Base-by-base conservation (phyloP, 805 yeast genomes). In the Candida michaelii region DNA sequence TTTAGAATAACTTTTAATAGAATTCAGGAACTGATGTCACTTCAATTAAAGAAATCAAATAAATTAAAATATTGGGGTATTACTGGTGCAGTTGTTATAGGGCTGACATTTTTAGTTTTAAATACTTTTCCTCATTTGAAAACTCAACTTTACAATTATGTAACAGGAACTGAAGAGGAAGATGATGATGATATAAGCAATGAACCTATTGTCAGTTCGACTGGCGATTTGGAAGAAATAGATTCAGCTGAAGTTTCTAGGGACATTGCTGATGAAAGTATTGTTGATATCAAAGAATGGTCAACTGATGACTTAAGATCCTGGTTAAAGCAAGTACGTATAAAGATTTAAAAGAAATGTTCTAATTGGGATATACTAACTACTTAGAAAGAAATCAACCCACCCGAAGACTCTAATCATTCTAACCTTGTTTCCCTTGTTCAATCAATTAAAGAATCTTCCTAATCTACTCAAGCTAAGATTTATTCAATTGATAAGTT, bases 61-160 rank as follows among this genome's bases (percentile, higher is more conserved):
- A 53, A 47, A 25, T 39, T 49, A 5, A 56, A 43, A 33, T 15
- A 44, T 3, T 40, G 48, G 9, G 62, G 67, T 0, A 55, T 65
- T 3, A 61, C 76, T 2, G 68, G 77, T 7, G 71, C 71, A 0
- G 68, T 66, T 10, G 49, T 71, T 3, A 40, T 74, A 10, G 78
- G 77, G 17, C 71, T 73, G 3, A 61, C 73, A 0, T 56, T 66
- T 19, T 34, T 76, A 5, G 45, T 75, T 8, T 57, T 76, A 44
- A 65, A 65, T 40, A 76, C 79, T 4, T 76, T 66, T 45, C 82
- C 82, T n/a, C 80, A 76, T 48, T 56, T 76, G 31, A 59, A 58
- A 42, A 47, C 59, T n/a, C 44, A 57, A 10, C 27, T 65, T 13
- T 53, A 46, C 40, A 46, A 55, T 15, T 56, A 48, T 37, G 24